Evolutionary conservation across 768 basidiomycete species (phyloP).

Genomic region (Leccinum subgranulosum): DNA sequence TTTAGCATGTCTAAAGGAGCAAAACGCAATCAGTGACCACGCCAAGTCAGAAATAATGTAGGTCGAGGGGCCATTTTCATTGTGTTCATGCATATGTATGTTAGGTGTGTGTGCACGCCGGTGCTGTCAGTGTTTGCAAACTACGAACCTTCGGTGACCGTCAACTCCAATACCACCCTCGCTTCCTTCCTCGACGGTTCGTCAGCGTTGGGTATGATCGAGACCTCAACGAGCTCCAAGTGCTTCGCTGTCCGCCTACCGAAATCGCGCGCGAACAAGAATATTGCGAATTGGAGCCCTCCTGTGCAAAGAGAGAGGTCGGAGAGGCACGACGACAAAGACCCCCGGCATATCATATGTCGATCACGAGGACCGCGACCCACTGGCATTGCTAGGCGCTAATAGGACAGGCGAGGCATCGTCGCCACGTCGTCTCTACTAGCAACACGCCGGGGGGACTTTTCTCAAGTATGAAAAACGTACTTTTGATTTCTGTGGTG

Average conservation of each 20-base stretch:
- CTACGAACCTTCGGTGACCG: conserved; percentile 43
- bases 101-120: no score
- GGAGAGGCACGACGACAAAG: no score
- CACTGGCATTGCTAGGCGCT: no score
- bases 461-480: not conserved
- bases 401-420: no score
- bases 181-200: conserved; percentile 36
- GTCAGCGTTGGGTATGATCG: conserved; percentile 34
- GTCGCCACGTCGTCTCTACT: no score
- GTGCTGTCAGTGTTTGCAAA: no score
- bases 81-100: no score
- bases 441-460: no score
- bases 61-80: no score
- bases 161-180: conserved; percentile 39
- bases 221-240: conserved; percentile 36
- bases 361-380: no score
- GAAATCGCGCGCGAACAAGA: conserved; percentile 28
- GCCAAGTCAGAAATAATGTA: no score
- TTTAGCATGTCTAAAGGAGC: conserved; percentile 43
- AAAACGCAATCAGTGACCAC: no score
- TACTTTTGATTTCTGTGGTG: conserved; percentile 19
- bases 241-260: conserved; percentile 8
- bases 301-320: conserved; percentile 21
- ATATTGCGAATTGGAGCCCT: conserved; percentile 37
- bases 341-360: not conserved